Conservation (phyloP, 2,329 filamentous ascomycete genomes). For the Neoscytalidium dimidiatum region DNA sequence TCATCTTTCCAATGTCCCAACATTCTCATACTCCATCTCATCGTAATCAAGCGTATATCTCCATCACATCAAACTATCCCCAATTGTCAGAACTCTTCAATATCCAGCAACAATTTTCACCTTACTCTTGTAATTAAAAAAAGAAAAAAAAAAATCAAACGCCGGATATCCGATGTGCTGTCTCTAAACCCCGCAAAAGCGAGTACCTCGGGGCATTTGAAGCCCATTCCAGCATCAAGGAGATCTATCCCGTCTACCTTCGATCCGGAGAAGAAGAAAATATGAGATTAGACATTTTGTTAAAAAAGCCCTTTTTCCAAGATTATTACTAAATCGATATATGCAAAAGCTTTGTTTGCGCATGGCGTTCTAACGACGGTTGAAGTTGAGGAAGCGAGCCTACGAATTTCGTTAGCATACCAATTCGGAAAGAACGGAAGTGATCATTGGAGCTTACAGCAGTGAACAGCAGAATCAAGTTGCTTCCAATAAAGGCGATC, state of each 20-base stretch:
- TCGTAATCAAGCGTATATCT: too few relatives aligned
- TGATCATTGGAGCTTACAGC: conserved; percentile 32
- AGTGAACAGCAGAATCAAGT: conserved; percentile 66
- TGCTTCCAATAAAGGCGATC: conserved; percentile 73
- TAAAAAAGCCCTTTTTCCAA: neutral
- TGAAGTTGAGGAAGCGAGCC: conserved; percentile 19
- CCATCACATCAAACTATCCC: too few relatives aligned
- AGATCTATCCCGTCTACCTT: conserved; percentile 1
- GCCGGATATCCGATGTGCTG: conserved; percentile 5
- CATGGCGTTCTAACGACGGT: conserved; percentile 5
- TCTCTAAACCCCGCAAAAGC: neutral
- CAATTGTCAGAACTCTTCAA: too few relatives aligned
- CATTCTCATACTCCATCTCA: too few relatives aligned
- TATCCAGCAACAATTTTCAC: too few relatives aligned
- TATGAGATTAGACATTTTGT: neutral
- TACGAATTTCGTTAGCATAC: neutral
- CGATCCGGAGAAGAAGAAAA: neutral
- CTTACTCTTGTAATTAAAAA: neutral
- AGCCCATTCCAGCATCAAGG: neutral
- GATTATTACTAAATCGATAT: conserved; percentile 1
- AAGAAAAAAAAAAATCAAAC: neutral
- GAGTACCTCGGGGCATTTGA: neutral
- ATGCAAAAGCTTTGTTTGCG: neutral
- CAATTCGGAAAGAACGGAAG: neutral
- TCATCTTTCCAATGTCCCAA: too few relatives aligned